Conservation (phyloP, 768 basidiomycete species). For the Amanita fuliginea region DNA sequence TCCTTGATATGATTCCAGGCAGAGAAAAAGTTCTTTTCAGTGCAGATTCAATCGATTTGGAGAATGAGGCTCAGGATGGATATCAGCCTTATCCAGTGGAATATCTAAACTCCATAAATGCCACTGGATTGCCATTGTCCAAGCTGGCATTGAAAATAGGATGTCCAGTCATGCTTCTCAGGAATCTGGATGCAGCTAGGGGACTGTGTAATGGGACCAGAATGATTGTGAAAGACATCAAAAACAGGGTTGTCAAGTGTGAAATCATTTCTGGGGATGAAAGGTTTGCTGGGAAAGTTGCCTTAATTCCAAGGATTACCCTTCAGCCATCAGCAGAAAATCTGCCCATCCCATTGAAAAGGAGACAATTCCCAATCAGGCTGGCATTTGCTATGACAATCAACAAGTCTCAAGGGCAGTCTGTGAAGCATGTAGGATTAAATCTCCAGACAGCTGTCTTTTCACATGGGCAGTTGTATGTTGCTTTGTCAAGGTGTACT, state of each 20-base stretch:
- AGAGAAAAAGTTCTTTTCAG: too few species aligned
- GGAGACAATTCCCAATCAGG: constrained; percentile 30
- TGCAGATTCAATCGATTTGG: too few species aligned
- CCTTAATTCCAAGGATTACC: too few species aligned
- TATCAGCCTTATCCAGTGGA: too few species aligned
- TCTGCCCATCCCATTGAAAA: constrained; percentile 18
- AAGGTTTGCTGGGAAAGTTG: too few species aligned
- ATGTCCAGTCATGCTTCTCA: constrained; percentile 29
- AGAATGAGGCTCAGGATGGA: too few species aligned
- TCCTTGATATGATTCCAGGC: constrained; percentile 8
- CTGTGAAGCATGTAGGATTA: constrained; percentile 16
- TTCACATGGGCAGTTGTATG: constrained; percentile 27
- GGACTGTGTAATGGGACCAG: constrained; percentile 22
- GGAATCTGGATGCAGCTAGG: constrained; percentile 25
- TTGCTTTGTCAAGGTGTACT: constrained; percentile 25
- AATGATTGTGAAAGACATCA: constrained; percentile 18
- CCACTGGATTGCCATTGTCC: too few species aligned
- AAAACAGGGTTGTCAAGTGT: constrained; percentile 24
- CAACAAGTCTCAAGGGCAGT: constrained; percentile 40
- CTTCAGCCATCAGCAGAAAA: too few species aligned
- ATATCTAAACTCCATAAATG: too few species aligned
- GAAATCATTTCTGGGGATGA: too few species aligned
- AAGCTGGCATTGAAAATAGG: constrained; percentile 21
- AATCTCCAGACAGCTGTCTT: neutral
- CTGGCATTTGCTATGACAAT: constrained; percentile 37